These are phyloP conservation scores for Cylindrotheca closterium DNA, from an alignment of 108 stramenopile genomes.

Conservation along the genomic window DNA sequence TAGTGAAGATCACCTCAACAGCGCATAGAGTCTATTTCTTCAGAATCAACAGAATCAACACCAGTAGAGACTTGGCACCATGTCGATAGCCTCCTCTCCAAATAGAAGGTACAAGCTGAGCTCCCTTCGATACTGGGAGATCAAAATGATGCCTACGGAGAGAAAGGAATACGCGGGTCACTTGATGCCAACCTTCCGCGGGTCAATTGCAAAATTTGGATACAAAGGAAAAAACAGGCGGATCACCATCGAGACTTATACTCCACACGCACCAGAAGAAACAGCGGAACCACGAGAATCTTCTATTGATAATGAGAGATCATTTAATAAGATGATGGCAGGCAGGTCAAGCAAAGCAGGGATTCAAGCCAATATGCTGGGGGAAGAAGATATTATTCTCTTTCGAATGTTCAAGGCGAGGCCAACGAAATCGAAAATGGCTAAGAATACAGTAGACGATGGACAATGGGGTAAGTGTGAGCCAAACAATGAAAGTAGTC, in stretches of 20 bases:
- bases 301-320: not conserved
- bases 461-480: not conserved
- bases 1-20: too few species aligned
- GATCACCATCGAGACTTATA: conserved; percentile 29
- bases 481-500: conserved; percentile 1
- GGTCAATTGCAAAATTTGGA: not conserved
- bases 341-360: conserved; percentile 3
- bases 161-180: conserved; percentile 15
- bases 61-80: not conserved
- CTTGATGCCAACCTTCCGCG: conserved; percentile 11
- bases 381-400: conserved; percentile 4
- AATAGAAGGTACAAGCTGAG: not conserved
- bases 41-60: not conserved
- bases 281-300: conserved; percentile 3
- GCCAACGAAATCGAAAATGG: too few species aligned
- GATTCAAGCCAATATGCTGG: conserved; percentile 3
- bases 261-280: not conserved
- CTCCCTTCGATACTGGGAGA: conserved; percentile 27
- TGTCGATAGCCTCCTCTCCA: not conserved
- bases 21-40: too few species aligned
- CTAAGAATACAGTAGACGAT: not conserved
- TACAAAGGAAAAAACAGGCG: conserved; percentile 14
- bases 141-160: conserved; percentile 15
- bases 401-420: conserved; percentile 12
- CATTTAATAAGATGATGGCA: not conserved